Base-by-base conservation (phyloP, 331 rosid species). In the Arachis monticola region DNA sequence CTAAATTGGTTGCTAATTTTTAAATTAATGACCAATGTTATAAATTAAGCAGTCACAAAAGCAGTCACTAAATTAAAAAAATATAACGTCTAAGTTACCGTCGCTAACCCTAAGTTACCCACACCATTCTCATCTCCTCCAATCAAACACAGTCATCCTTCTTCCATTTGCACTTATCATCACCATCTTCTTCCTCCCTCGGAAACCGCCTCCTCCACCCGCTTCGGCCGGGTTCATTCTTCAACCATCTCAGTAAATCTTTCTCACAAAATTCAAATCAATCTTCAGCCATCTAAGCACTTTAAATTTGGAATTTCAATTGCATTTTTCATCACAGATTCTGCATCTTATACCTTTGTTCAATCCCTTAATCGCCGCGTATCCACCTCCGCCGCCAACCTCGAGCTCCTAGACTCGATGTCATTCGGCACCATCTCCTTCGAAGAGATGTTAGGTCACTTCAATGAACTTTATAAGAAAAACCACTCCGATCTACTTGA, bases 381-480 rank as follows among this genome's bases (percentile, higher is more conserved):
- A 17, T 82, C 96, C 6, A 65, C 60, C 10, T 89, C 87, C 2
- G 79, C 76, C 76, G 6, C 75, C 82, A 92, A 90, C 60, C 91
- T 93, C 68, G 92, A 87, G 40, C 73, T 91, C 69, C 88, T 94
- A 31, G 95, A 90, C 22, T 88, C 95, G 30, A 88, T 87, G 93
- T 85, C 92, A 22, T 84, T 85, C n/a, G 93, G 82, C 53, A 93
- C 97, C 35, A 95, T 94, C 5, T 91, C 98, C 42, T 83, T 94
- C 60, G 95, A 91, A 78, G 97, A 94, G 84, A 94, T 91, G 12
- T 62, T 91, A 72, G 98, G 97, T 40, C 97, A 93, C 86, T 92
- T 92, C 80, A 81, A 81, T 5, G 98, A 94, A 77, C 76, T 94
- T 27, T 86, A 79, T 80, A 91, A 94, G 85, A 87, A 85, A 82